Percentiles rank a stretch among this genome's conserved stretches.
These are phyloP conservation scores for Pleurotus eryngii DNA, from an alignment of 768 basidiomycete genomes.

Conservation along the genomic window DNA sequence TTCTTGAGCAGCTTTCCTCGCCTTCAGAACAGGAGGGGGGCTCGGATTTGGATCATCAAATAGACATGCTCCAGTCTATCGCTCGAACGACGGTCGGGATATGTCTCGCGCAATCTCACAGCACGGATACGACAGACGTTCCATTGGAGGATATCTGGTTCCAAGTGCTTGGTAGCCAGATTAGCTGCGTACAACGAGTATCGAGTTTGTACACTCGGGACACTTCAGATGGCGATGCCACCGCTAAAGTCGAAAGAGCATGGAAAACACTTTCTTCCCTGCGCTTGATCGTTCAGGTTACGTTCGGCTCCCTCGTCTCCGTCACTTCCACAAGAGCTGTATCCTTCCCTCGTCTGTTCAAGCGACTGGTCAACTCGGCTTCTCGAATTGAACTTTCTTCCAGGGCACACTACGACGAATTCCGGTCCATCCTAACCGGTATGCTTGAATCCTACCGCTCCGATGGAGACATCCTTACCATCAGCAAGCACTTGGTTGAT, in stretches of 20 bases:
- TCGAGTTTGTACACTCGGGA: constrained; percentile 37
- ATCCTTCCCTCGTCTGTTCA: constrained; percentile 92
- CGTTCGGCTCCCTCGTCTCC: constrained; percentile 82
- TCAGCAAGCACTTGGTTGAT: constrained; percentile 78
- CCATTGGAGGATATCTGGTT: constrained; percentile 88
- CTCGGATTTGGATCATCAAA: constrained; percentile 26
- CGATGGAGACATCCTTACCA: constrained; percentile 85
- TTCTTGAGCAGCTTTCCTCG: constrained; percentile 36
- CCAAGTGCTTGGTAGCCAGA: constrained; percentile 75
- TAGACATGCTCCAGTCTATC: constrained; percentile 56
- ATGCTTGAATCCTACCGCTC: constrained; percentile 94
- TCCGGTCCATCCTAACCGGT: constrained; percentile 85
- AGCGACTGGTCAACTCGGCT: constrained; percentile 79
- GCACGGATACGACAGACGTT: constrained; percentile 33
- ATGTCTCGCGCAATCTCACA: constrained; percentile 65
- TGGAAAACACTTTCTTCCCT: constrained; percentile 45
- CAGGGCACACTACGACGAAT: constrained; percentile 82
- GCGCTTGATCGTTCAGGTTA: constrained; percentile 76
- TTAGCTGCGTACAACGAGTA: constrained; percentile 72
- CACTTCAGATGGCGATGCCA: constrained; percentile 2
- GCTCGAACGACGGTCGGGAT: constrained; percentile 60
- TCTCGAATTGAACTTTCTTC: constrained; percentile 45
- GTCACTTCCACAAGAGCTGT: constrained; percentile 73
- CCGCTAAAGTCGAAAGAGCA: constrained; percentile 19
- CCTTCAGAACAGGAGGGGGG: constrained; percentile 10